phyloP scores from a whole-genome alignment of 192 early-diverging fungal species.

The Backusella circina region DNA sequence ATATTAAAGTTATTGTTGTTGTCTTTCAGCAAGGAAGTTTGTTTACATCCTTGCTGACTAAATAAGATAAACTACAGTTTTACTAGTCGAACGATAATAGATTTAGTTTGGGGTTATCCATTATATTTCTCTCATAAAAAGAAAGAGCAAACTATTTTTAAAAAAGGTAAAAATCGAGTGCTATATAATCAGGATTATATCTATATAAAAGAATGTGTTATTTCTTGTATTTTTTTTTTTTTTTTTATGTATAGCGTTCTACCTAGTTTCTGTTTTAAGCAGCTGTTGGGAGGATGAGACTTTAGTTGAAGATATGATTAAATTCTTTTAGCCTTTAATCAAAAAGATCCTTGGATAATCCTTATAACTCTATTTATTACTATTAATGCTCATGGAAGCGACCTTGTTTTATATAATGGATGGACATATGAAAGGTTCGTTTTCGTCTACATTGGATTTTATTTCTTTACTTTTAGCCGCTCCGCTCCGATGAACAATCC shows the following conservation, averaged over 20 bases:
- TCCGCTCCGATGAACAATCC: not conserved
- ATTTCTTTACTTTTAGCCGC: not conserved
- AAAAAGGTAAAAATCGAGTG: too few species aligned
- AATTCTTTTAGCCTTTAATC: too few species aligned
- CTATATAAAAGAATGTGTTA: not conserved
- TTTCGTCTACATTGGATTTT: not conserved
- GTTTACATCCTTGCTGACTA: not conserved
- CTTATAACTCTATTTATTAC: too few species aligned
- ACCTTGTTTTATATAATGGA: not conserved
- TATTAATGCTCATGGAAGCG: too few species aligned
- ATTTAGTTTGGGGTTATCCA: not conserved
- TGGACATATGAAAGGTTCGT: not conserved
- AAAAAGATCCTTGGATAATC: too few species aligned
- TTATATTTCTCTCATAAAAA: too few species aligned
- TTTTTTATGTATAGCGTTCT: not conserved
- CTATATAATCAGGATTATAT: not conserved
- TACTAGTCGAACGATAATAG: not conserved
- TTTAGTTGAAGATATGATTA: too few species aligned
- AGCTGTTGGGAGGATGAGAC: not conserved
- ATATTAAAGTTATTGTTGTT: not conserved
- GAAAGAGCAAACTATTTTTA: too few species aligned
- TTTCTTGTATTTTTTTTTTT: not conserved
- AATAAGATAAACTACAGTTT: not conserved
- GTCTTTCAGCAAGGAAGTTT: not conserved
- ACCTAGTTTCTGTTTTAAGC: not conserved